phyloP scores from a whole-genome alignment of 1,284 basidiomycete species.

The Rhodotorula glutinis region DNA sequence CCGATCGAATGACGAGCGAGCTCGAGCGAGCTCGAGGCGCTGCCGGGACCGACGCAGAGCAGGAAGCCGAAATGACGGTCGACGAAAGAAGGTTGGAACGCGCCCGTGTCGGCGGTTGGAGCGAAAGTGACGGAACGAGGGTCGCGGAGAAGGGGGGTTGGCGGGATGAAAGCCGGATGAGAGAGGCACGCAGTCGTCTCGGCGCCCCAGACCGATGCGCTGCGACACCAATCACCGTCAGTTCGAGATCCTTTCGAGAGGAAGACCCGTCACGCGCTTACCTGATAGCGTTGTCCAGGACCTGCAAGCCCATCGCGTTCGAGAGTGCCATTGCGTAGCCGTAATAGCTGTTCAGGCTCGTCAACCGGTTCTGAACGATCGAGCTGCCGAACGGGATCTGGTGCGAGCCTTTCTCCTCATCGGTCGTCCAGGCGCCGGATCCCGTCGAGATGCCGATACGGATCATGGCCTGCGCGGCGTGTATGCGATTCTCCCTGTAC shows the following conservation, averaged over 20 bases:
- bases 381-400: conserved; percentile 32
- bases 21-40: conserved; percentile 15
- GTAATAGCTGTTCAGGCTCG: conserved; percentile 32
- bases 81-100: conserved; percentile 30
- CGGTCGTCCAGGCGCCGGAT: conserved; percentile 29
- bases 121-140: conserved; percentile 23
- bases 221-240: neutral
- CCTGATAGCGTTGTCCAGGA: conserved; percentile 32
- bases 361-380: conserved; percentile 29
- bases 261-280: neutral
- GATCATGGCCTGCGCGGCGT: conserved; percentile 38
- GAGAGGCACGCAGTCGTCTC: conserved; percentile 29
- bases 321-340: conserved; percentile 35
- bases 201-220: conserved; percentile 37
- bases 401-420: conserved; percentile 31
- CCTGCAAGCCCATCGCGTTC: conserved; percentile 27
- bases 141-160: conserved; percentile 31
- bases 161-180: conserved; percentile 26
- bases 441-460: conserved; percentile 36
- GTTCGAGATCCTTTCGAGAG: neutral
- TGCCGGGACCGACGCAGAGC: conserved; percentile 36
- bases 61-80: conserved; percentile 35
- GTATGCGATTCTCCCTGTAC: conserved; percentile 31
- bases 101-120: conserved; percentile 9
- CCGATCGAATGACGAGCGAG: conserved; percentile 27